A percentile compares a stretch with the other conserved stretches of the same genome.
Conservation (phyloP, 2,329 filamentous ascomycete species). For the Scytalidium lignicola region DNA sequence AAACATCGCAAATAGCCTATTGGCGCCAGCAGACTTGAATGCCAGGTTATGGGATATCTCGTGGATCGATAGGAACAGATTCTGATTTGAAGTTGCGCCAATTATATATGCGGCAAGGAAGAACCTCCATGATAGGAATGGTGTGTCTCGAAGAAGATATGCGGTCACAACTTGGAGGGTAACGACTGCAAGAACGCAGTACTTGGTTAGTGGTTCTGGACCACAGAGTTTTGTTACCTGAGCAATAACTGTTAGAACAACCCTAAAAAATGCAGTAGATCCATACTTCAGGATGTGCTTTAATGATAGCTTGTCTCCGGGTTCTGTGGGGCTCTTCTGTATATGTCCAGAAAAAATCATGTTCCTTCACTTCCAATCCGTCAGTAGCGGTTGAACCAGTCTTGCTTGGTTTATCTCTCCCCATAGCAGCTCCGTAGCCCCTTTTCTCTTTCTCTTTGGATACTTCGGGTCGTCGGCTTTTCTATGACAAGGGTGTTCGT, state of each 20-base stretch:
- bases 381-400: not conserved
- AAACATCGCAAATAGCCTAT: slow-evolving; percentile 83
- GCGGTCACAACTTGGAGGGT: slow-evolving; percentile 73
- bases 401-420: not conserved
- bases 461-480: too few relatives aligned
- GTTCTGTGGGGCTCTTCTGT: slow-evolving; percentile 96
- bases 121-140: slow-evolving; percentile 80
- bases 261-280: slow-evolving; percentile 2
- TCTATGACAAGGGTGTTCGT: too few relatives aligned
- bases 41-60: slow-evolving; percentile 98
- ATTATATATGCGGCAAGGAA: slow-evolving; percentile 84
- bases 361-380: slow-evolving; percentile 20
- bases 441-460: not conserved
- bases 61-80: slow-evolving; percentile 96
- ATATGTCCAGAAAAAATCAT: slow-evolving; percentile 92
- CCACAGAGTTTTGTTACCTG: slow-evolving; percentile 96
- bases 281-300: slow-evolving; percentile 87
- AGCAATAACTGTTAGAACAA: slow-evolving; percentile 1
- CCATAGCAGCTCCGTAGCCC: not conserved
- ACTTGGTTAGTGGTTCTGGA: slow-evolving; percentile 93
- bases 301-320: slow-evolving; percentile 88
- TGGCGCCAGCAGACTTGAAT: slow-evolving; percentile 74
- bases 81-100: slow-evolving; percentile 95
- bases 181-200: slow-evolving; percentile 80
- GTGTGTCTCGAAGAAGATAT: slow-evolving; percentile 68